Percentiles rank a stretch among this genome's conserved stretches.
Conservation (phyloP, 192 early-diverging fungal genomes). For the Backusella macrospora region DNA sequence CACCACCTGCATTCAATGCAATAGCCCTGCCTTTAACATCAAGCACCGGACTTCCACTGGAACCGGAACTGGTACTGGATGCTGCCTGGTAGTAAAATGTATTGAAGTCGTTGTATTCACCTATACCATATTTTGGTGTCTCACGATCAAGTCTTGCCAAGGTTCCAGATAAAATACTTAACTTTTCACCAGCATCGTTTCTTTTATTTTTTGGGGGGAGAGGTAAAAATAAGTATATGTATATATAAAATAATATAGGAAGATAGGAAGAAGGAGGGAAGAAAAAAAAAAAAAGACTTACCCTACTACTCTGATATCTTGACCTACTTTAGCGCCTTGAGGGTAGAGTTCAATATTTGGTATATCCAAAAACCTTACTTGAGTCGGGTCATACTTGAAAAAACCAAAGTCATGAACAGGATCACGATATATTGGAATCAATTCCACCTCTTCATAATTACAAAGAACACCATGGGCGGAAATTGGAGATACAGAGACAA, state of each 20-base stretch:
- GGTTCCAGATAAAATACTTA: conserved; percentile 73
- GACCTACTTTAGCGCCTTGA: conserved; percentile 65
- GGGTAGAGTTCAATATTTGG: conserved; percentile 68
- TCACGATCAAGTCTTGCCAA: conserved; percentile 74
- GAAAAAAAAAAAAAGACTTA: conserved; percentile 5
- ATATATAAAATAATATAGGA: too few species aligned
- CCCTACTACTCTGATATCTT: conserved; percentile 79
- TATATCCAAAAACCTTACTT: conserved; percentile 67
- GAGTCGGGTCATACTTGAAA: conserved; percentile 65
- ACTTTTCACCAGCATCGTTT: conserved; percentile 79
- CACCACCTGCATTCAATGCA: conserved; percentile 72
- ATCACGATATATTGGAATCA: conserved; percentile 75
- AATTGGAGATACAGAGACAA: conserved; percentile 72
- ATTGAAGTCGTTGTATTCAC: conserved; percentile 78
- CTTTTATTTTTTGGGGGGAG: conserved; percentile 24
- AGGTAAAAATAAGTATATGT: not conserved
- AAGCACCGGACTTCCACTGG: conserved; percentile 76
- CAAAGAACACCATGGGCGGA: conserved; percentile 70
- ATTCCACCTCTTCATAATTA: conserved; percentile 75
- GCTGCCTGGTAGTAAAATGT: conserved; percentile 83
- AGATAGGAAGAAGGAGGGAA: not conserved
- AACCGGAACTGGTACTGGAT: conserved; percentile 73
- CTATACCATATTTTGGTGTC: conserved; percentile 65
- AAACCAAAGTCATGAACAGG: conserved; percentile 88
- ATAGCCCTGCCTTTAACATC: conserved; percentile 74